These are phyloP conservation scores for Termitomyces sp. DNA, from an alignment of 768 basidiomycete genomes.

Conservation along the genomic window DNA sequence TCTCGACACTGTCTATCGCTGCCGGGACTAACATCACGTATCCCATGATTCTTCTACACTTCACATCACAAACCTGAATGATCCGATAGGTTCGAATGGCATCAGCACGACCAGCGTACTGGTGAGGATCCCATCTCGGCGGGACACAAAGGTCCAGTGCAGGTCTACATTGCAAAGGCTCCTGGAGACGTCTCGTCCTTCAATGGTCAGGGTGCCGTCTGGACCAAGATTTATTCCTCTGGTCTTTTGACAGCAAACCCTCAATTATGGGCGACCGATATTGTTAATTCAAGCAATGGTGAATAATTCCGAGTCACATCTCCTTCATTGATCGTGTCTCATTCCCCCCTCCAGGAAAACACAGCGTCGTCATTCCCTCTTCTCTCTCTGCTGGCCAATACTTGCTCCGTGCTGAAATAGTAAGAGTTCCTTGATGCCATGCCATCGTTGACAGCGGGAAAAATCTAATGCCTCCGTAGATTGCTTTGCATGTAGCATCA, in stretches of 20 bases:
- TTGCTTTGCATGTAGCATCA: constrained; percentile 34
- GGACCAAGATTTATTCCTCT: constrained; percentile 53
- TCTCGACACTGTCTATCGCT: constrained; percentile 36
- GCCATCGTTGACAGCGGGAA: background rate
- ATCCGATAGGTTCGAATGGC: constrained; percentile 44
- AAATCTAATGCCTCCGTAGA: constrained; percentile 12
- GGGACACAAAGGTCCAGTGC: constrained; percentile 49
- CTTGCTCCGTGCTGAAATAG: constrained; percentile 47
- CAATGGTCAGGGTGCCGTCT: constrained; percentile 46
- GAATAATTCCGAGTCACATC: background rate
- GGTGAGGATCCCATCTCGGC: constrained; percentile 49
- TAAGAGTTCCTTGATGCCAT: constrained; percentile 17
- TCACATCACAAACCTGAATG: background rate
- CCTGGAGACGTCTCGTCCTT: constrained; percentile 41
- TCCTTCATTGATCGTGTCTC: background rate
- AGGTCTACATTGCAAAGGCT: constrained; percentile 50
- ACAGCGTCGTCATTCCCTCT: constrained; percentile 35
- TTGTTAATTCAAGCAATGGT: constrained; percentile 45
- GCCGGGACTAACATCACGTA: constrained; percentile 43
- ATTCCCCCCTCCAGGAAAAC: constrained; percentile 21
- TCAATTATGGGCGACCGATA: constrained; percentile 42
- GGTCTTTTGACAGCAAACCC: constrained; percentile 38
- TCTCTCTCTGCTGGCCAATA: constrained; percentile 49
- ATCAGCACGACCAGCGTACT: constrained; percentile 50
- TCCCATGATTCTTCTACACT: background rate